Evolutionary conservation across 148 eudicot species (phyloP), one percentile per base, ranked within the genome.

Genomic region (Rhododendron kiyosumense): DNA sequence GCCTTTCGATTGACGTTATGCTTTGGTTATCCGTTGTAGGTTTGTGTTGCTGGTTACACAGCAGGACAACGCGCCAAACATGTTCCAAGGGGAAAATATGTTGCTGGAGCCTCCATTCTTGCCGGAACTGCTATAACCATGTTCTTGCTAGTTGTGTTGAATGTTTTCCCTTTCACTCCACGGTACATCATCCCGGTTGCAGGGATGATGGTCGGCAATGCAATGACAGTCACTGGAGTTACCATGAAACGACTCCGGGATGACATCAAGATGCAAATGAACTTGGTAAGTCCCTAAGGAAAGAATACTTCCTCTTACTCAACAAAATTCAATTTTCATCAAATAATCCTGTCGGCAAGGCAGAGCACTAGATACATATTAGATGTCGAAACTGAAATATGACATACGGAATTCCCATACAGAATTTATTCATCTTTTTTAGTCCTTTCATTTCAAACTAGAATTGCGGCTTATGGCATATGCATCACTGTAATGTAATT

Each of bases 201-300:
- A 0, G 99, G 99, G 57, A 96, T 96, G 99, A 96, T 96, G 98
- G 99, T 95, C 13, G 99, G 99, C 26, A 95, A 94, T 89, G 86
- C 99, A 26, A 96, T 96, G 99, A 96, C 96, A 0, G 97, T 94
- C 67, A 96, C 99, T 10, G 99, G 99, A 22, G 99, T 96, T 4
- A 93, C 99, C n/a, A 96, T 96, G 99, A 95, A 96, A 81, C 86
- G 94, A 81, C 95, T 96, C 30, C 93, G 99, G 0, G 99, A 96
- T 79, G 99, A 96, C 86, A 92, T 95, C 85, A 93, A 92, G 89
- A 82, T 90, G 4, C 99, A 96, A 79, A 92, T 91, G 86, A 93
- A 77, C 87, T 84, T 94, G 92, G 99, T 96, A 89, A 11, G 92
- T 84, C 48, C 43, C 48, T 0, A 26, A 65, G 32, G 73, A 26